Base-by-base conservation (phyloP, 2,329 filamentous ascomycete species). In the Trichocomaceae sp. region DNA sequence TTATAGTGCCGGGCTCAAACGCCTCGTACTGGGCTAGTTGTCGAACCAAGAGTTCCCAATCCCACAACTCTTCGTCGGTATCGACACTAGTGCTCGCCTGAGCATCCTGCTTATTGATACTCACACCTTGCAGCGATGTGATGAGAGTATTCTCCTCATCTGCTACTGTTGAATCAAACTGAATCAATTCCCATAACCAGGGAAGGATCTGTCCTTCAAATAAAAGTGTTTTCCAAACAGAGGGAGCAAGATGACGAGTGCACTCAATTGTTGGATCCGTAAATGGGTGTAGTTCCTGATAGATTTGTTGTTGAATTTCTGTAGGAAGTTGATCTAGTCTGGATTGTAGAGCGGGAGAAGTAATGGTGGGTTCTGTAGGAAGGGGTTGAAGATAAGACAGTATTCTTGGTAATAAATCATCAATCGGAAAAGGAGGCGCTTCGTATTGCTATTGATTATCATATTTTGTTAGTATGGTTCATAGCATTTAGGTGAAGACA, bases 1-100 rank as follows among this genome's bases (percentile, higher is more conserved):
- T 23, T 42, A 17, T 19, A 23, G 13, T 31, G 1, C 19, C 33
- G 17, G 31, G 31, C 26, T 50, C 48, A 19, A 50, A 50, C 6
- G 23, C 13, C n/a, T 42, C 17, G 2, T 26, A 8, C 37, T 35
- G 48, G 13, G 48, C 48, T 17, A 50, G 13, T 35, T 50, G 48
- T 39, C 48, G 48, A 10, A 50, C 48, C 17, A 50, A 42, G 7
- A 50, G 37, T n/a, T 50, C 48, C 48, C 48, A 50, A 17, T 50
- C 48, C 48, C 48, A 50, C 23, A 50, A 17, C n/a, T 50, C 37
- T 50, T 50, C 33, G 19, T 50, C 33, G n/a, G 13, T 4, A 23
- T n/a, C 8, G 4, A 26, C 8, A 9, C 29, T 26, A 1, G 17
- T 19, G 22, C 13, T n/a, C 22, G 23, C 13, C n/a, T 35, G 19